A percentile compares a stretch with the other conserved stretches of the same genome.
These are phyloP conservation scores for Themeda triandra DNA, from an alignment of 176 grass and related monocot species.

Conservation along the genomic window DNA sequence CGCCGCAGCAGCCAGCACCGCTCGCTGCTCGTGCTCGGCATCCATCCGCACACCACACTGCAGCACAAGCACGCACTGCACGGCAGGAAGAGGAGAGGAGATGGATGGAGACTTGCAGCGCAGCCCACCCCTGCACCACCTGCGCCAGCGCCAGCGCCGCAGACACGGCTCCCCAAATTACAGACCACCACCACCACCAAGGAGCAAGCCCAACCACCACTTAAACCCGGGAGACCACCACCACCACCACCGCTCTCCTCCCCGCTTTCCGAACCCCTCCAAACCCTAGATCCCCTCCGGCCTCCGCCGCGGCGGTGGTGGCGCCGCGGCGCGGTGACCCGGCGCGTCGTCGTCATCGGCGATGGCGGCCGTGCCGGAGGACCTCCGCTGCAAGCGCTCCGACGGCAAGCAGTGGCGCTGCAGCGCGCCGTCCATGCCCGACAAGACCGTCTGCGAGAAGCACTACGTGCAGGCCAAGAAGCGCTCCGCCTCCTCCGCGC, in stretches of 20 bases:
- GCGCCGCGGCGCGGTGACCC: background rate
- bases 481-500: slow-evolving; percentile 84
- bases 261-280: background rate
- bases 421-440: slow-evolving; percentile 85
- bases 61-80: slow-evolving; percentile 5
- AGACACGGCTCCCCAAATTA: slow-evolving; percentile 25
- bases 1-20: background rate
- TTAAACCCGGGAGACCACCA: slow-evolving; percentile 25
- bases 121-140: background rate
- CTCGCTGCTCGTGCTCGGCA: background rate
- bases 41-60: background rate
- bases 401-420: slow-evolving; percentile 99
- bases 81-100: background rate
- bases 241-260: background rate
- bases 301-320: background rate
- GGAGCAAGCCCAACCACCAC: slow-evolving; percentile 37
- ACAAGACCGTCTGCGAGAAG: slow-evolving; percentile 98
- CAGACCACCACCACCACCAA: background rate
- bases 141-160: background rate
- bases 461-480: slow-evolving; percentile 99
- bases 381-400: slow-evolving; percentile 92
- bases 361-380: slow-evolving; percentile 70
- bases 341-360: background rate
- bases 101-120: slow-evolving; percentile 46
- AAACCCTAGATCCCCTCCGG: slow-evolving; percentile 47